These are phyloP conservation scores for Vaucheria bursata DNA, from an alignment of 352 stramenopile genomes.

Conservation along the genomic window DNA sequence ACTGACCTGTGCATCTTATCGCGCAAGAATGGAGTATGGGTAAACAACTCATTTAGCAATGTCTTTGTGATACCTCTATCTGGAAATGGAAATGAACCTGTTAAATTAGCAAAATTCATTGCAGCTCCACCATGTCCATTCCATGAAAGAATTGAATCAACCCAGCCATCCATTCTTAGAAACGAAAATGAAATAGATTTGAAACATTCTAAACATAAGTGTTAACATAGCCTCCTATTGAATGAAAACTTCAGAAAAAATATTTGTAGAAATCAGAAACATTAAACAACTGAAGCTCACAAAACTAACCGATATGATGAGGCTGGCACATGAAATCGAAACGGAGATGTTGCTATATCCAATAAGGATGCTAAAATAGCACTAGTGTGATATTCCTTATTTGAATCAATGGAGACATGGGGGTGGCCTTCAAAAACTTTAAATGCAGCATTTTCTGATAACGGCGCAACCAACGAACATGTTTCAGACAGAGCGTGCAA, in stretches of 20 bases:
- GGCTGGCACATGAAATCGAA: slow-evolving; percentile 13
- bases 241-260: too few relatives aligned
- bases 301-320: not conserved
- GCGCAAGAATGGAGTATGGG: not conserved
- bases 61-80: not conserved
- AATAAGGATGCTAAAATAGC: too few relatives aligned
- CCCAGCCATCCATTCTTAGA: slow-evolving; percentile 21
- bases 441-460: too few relatives aligned
- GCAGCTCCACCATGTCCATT: not conserved
- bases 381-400: slow-evolving; percentile 30
- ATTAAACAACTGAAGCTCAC: too few relatives aligned
- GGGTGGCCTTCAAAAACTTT: not conserved
- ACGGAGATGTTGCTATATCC: slow-evolving; percentile 19
- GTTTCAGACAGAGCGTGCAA: slow-evolving; percentile 18
- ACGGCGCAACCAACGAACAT: slow-evolving; percentile 12
- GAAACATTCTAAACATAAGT: too few relatives aligned
- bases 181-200: too few relatives aligned
- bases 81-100: not conserved
- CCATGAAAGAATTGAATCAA: not conserved
- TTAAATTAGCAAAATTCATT: not conserved
- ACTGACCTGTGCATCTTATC: not conserved
- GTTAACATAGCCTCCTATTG: too few relatives aligned
- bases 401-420: slow-evolving; percentile 13
- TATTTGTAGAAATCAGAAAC: too few relatives aligned
- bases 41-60: not conserved